Evolutionary conservation across 805 yeast genomes (phyloP).

Genomic region (Sugiyamaella americana): DNA sequence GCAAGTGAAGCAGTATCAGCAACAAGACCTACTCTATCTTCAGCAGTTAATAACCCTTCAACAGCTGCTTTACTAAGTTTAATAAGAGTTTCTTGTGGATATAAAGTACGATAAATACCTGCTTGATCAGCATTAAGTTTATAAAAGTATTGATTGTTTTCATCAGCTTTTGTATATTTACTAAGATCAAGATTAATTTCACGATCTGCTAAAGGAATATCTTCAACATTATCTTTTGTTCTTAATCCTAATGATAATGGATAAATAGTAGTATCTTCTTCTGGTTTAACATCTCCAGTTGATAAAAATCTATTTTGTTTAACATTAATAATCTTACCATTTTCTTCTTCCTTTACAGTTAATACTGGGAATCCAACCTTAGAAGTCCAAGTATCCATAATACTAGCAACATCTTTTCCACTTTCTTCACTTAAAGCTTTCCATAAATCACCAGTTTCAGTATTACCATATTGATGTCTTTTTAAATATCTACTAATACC

Average conservation of each 20-base stretch:
- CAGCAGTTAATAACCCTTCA: slow-evolving; percentile 46
- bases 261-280: slow-evolving; percentile 48
- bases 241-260: slow-evolving; percentile 55
- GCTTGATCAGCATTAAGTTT: slow-evolving; percentile 58
- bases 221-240: slow-evolving; percentile 56
- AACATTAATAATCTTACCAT: slow-evolving; percentile 34
- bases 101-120: slow-evolving; percentile 56
- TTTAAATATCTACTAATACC: slow-evolving; percentile 70
- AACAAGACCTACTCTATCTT: slow-evolving; percentile 59
- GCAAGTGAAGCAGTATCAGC: slow-evolving; percentile 55
- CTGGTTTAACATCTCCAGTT: slow-evolving; percentile 53
- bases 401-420: slow-evolving; percentile 50
- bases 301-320: slow-evolving; percentile 57
- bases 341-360: slow-evolving; percentile 39
- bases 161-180: slow-evolving; percentile 11
- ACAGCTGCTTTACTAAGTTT: slow-evolving; percentile 49
- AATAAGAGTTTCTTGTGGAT: slow-evolving; percentile 45
- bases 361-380: slow-evolving; percentile 70
- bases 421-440: slow-evolving; percentile 54
- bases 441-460: slow-evolving; percentile 72
- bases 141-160: slow-evolving; percentile 45
- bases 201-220: slow-evolving; percentile 49
- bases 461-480: slow-evolving; percentile 59
- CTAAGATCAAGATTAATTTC: slow-evolving; percentile 41
- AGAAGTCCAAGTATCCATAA: slow-evolving; percentile 69